phyloP scores from a whole-genome alignment of 352 stramenopile genomes.

The Phytophthora hybrid region DNA sequence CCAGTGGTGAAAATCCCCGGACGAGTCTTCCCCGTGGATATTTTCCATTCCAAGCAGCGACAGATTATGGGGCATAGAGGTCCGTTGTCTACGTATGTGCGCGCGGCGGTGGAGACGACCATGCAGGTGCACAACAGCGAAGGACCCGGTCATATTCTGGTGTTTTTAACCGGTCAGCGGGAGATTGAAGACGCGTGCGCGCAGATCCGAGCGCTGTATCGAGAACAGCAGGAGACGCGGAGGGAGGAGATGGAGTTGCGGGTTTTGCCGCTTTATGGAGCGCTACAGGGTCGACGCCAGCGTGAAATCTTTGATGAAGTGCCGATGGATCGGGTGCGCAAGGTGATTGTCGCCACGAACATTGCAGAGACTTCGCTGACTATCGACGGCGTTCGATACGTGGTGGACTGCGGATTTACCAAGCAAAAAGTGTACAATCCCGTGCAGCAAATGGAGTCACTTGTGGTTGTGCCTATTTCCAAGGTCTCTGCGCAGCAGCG shows the following conservation, averaged over 20 bases:
- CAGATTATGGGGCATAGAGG: conserved; percentile 80
- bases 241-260: conserved; percentile 61
- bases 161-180: conserved; percentile 95
- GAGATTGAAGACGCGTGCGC: conserved; percentile 93
- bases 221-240: conserved; percentile 20
- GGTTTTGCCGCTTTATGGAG: conserved; percentile 95
- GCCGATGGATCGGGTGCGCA: conserved; percentile 77
- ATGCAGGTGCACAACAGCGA: conserved; percentile 81
- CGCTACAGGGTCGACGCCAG: conserved; percentile 93
- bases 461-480: conserved; percentile 96
- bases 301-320: conserved; percentile 94
- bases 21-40: conserved; percentile 93
- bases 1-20: conserved; percentile 92
- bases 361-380: conserved; percentile 98
- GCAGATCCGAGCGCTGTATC: conserved; percentile 80
- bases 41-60: conserved; percentile 92
- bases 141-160: conserved; percentile 90
- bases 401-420: conserved; percentile 82
- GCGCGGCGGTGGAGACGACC: conserved; percentile 75
- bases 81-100: conserved; percentile 72
- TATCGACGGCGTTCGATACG: conserved; percentile 95
- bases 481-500: conserved; percentile 95
- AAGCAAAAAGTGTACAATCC: conserved; percentile 96
- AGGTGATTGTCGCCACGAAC: conserved; percentile 92
- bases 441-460: conserved; percentile 72